phyloP scores from a whole-genome alignment of 139 green algal species.

The Chlamydomonas schloesseri region DNA sequence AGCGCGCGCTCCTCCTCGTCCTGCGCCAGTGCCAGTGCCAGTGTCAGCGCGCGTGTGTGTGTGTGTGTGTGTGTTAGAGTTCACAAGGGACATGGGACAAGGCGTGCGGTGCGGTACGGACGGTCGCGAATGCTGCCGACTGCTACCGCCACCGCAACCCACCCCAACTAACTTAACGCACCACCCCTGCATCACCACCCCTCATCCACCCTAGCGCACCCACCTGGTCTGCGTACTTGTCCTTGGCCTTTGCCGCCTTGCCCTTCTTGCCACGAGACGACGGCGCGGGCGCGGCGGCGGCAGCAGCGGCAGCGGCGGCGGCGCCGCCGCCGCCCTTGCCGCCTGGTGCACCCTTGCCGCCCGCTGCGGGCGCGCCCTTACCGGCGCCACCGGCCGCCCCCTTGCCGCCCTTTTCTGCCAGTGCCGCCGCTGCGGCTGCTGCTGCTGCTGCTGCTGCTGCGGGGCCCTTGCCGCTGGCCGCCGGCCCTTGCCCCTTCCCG shows the following conservation, averaged over 20 bases:
- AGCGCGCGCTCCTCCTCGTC: conserved; percentile 93
- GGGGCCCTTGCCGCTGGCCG: background rate
- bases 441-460: too few species aligned
- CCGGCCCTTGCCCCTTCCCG: conserved; percentile 5
- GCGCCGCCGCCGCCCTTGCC: conserved; percentile 13
- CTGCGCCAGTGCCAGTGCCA: conserved; percentile 45
- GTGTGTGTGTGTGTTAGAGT: background rate
- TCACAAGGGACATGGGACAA: too few species aligned
- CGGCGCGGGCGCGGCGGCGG: conserved; percentile 22
- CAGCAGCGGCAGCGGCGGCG: conserved; percentile 2
- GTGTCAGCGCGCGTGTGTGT: background rate
- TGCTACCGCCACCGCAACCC: too few species aligned
- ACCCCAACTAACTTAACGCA: too few species aligned
- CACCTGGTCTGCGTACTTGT: conserved; percentile 89
- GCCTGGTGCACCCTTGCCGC: background rate
- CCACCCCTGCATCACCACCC: too few species aligned
- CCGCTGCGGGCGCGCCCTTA: background rate
- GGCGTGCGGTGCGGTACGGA: too few species aligned
- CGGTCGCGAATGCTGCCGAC: too few species aligned
- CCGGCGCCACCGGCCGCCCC: background rate
- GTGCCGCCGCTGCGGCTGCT: background rate
- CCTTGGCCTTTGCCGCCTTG: conserved; percentile 76
- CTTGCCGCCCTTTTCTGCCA: background rate
- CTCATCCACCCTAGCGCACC: background rate
- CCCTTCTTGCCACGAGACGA: conserved; percentile 83